A percentile compares a stretch with the other conserved stretches of the same genome.
Evolutionary conservation across 2,329 filamentous ascomycete species (phyloP).

Genomic region (Fusarium sp.): DNA sequence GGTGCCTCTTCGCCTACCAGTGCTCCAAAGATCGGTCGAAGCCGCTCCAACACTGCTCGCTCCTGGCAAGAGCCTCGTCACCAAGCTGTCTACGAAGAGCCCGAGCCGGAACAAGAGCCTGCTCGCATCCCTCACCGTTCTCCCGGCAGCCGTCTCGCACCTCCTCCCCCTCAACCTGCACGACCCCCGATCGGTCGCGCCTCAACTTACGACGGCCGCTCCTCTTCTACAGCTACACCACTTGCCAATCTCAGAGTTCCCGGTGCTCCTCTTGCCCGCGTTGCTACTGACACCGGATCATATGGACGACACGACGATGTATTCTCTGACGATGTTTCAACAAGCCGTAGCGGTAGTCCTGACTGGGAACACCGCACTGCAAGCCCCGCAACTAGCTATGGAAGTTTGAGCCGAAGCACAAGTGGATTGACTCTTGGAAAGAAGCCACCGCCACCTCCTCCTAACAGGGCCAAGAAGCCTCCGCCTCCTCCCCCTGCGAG

Average conservation of each 20-base stretch:
- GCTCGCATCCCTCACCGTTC: slow-evolving; percentile 60
- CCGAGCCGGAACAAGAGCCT: slow-evolving; percentile 45
- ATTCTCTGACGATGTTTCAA: slow-evolving; percentile 64
- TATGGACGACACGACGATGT: slow-evolving; percentile 54
- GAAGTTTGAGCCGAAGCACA: slow-evolving; percentile 62
- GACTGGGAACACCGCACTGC: slow-evolving; percentile 62
- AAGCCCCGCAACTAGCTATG: slow-evolving; percentile 68
- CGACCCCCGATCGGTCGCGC: slow-evolving; percentile 54
- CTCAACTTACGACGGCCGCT: slow-evolving; percentile 54
- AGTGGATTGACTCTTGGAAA: slow-evolving; percentile 53
- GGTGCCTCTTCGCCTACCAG: slow-evolving; percentile 42
- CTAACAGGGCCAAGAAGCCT: slow-evolving; percentile 59
- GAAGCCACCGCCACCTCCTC: slow-evolving; percentile 66
- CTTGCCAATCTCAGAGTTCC: slow-evolving; percentile 44
- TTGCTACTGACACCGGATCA: slow-evolving; percentile 52
- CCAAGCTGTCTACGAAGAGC: slow-evolving; percentile 51
- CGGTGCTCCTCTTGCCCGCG: slow-evolving; percentile 56
- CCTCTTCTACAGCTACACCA: slow-evolving; percentile 38
- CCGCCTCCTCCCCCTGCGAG: slow-evolving; percentile 52
- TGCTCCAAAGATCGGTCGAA: slow-evolving; percentile 47
- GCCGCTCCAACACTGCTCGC: slow-evolving; percentile 62
- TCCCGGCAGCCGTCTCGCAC: slow-evolving; percentile 50
- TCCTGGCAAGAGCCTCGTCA: slow-evolving; percentile 57
- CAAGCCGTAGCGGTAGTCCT: slow-evolving; percentile 64
- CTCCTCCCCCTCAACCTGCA: slow-evolving; percentile 51